phyloP scores from a whole-genome alignment of 306 rosid genomes.

The Glycine soja region DNA sequence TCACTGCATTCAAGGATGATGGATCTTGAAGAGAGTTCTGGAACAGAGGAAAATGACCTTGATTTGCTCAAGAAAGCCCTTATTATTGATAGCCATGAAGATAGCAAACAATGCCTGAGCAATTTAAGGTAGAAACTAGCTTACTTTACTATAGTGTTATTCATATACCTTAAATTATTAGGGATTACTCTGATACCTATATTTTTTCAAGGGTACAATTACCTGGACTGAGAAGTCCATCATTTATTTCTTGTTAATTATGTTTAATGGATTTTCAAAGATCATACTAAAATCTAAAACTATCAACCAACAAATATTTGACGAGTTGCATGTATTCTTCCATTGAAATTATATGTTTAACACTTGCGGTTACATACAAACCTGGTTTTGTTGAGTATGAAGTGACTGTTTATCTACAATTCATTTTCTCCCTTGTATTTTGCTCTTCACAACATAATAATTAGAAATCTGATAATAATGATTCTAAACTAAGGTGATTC shows the following conservation, averaged over 20 bases:
- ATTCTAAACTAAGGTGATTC: no score
- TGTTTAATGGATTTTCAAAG: not conserved
- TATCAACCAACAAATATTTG: not conserved
- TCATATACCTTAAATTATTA: constrained; percentile 3
- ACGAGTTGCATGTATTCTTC: not conserved
- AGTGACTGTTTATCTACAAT: no score
- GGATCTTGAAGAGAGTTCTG: constrained; percentile 79
- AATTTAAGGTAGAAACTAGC: constrained; percentile 54
- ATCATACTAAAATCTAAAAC: not conserved
- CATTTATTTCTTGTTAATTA: not conserved
- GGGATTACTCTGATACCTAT: not conserved
- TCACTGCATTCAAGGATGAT: constrained; percentile 60
- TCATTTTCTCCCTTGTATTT: no score
- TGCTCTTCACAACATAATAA: no score
- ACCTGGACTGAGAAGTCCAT: not conserved
- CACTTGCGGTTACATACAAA: no score
- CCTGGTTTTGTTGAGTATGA: no score
- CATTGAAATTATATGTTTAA: no score
- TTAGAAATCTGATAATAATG: no score
- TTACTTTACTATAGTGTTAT: constrained; percentile 26
- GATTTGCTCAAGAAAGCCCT: constrained; percentile 59
- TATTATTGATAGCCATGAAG: constrained; percentile 53
- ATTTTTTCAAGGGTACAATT: not conserved
- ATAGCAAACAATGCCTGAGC: constrained; percentile 33
- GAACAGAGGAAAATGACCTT: constrained; percentile 72